Evolutionary conservation across 2,329 filamentous ascomycete species (phyloP).

Genomic region (Harringtonia lauricola): DNA sequence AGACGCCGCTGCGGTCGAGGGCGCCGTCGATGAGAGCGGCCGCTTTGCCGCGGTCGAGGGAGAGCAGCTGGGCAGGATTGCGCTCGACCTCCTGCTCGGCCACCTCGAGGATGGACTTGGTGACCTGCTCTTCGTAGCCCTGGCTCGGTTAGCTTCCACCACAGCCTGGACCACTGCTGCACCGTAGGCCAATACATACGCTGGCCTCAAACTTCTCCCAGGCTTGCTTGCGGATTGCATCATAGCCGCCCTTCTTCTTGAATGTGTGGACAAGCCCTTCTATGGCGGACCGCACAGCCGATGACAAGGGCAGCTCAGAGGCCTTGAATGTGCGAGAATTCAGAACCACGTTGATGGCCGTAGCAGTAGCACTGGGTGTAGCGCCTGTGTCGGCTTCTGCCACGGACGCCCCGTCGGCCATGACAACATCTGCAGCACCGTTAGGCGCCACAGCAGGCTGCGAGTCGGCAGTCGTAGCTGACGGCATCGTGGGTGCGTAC

Average conservation of each 20-base stretch:
- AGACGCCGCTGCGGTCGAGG: conserved; percentile 65
- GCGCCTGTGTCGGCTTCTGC: not conserved
- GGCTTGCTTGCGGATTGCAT: conserved; percentile 63
- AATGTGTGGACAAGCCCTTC: conserved; percentile 69
- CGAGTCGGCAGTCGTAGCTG: not conserved
- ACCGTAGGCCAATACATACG: conserved; percentile 31
- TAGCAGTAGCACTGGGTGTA: not conserved
- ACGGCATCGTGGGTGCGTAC: no score
- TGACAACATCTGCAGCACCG: not conserved
- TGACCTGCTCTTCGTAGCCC: conserved; percentile 60
- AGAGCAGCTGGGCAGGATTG: conserved; percentile 59
- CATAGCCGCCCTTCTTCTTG: conserved; percentile 80
- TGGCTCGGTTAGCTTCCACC: conserved; percentile 19
- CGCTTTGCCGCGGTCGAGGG: conserved; percentile 62
- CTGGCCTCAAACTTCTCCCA: conserved; percentile 65
- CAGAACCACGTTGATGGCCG: not conserved
- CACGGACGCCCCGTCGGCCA: not conserved
- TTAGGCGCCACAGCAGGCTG: not conserved
- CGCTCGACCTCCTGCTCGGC: conserved; percentile 65
- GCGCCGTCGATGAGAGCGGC: conserved; percentile 68
- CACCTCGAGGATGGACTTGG: conserved; percentile 55
- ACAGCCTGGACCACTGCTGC: no score
- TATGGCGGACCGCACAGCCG: conserved; percentile 61
- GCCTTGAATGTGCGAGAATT: conserved; percentile 42
- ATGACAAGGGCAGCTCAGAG: conserved; percentile 63